Base-by-base conservation (phyloP, 2,329 filamentous ascomycete genomes). In the Cladorrhinum sp. region DNA sequence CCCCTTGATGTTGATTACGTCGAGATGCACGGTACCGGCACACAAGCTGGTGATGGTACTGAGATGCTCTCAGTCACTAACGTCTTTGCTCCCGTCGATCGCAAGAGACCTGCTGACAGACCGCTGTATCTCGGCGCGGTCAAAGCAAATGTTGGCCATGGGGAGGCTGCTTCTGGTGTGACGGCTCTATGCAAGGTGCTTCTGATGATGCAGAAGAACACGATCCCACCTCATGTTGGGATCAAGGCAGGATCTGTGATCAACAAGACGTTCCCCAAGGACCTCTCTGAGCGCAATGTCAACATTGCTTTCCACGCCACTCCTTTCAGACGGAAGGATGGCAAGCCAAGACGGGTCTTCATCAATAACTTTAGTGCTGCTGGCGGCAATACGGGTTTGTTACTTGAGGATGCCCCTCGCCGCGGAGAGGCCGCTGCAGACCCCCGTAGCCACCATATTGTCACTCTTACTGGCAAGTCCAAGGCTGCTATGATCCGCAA, bases 1-100 rank as follows among this genome's bases (percentile, higher is more conserved):
- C 88, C 91, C 1, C 81, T 86, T 55, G 89, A 93, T 64, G 82
- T 96, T 53, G 86, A 86, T 73, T 96, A 93, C 69, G 87, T 96
- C 8, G 92, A 96, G 75, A 92, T 95, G 87, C 91, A 96, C 72
- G 92, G 90, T 13, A 96, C 92, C 2, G 92, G 92, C 29, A 96
- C 91, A 0, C 90, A 95, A 73, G 91, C 89, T 29, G 92, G 90
- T 62, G 92, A 96, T 69, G 87, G 86, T 7, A 89, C 86, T 3
- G 92, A 96, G 72, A 93, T 93, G 88, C 79, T 85, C 1, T 92
- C 88, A 0, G 89, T 96, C 53, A 85, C 86, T 2, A 74, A 78
- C 53, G 75, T 80, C 6, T 83, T 80, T 64, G 80, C 80, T 0
- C 79, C 81, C 4, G 75, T 76, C 0, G 70, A 78, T 24, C 75